Conservation (phyloP, 768 basidiomycete species). For the Rhodotorula graminis region DNA sequence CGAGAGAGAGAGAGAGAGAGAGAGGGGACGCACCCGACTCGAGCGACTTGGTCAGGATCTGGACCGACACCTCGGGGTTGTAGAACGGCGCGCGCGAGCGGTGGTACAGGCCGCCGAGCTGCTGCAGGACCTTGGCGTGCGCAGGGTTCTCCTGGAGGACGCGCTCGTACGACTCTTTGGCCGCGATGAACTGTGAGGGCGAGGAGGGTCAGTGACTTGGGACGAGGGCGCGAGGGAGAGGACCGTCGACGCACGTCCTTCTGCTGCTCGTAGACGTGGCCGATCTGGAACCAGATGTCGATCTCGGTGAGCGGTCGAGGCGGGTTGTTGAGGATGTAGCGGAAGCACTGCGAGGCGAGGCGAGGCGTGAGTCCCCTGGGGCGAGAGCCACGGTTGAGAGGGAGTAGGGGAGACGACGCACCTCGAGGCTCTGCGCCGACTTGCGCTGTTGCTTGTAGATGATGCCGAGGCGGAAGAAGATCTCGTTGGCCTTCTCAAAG, state of each 20-base stretch:
- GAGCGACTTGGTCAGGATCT: slow-evolving; percentile 86
- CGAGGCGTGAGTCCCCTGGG: neutral
- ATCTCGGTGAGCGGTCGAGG: slow-evolving; percentile 92
- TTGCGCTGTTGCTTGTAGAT: slow-evolving; percentile 99
- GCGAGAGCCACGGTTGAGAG: too few species aligned
- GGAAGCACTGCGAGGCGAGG: slow-evolving; percentile 63
- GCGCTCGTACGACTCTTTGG: slow-evolving; percentile 92
- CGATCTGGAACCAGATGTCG: slow-evolving; percentile 99
- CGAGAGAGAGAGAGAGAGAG: neutral
- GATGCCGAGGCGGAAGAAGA: slow-evolving; percentile 94
- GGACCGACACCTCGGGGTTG: slow-evolving; percentile 89
- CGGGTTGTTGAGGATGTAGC: slow-evolving; percentile 90
- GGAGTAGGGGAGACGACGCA: slow-evolving; percentile 33
- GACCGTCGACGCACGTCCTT: slow-evolving; percentile 66
- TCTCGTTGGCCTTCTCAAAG: slow-evolving; percentile 98
- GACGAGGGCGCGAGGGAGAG: neutral
- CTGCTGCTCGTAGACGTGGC: slow-evolving; percentile 96
- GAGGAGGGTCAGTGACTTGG: neutral
- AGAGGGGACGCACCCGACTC: slow-evolving; percentile 69
- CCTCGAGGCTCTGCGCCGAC: slow-evolving; percentile 72
- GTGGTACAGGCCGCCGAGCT: slow-evolving; percentile 95
- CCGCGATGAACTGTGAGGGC: slow-evolving; percentile 65
- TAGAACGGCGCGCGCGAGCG: slow-evolving; percentile 92
- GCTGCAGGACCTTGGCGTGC: slow-evolving; percentile 95
- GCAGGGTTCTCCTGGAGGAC: slow-evolving; percentile 87